Evolutionary conservation across 2,329 filamentous ascomycete genomes (phyloP), one percentile per base, ranked within the genome.

Genomic region (Exophiala oligosperma): DNA sequence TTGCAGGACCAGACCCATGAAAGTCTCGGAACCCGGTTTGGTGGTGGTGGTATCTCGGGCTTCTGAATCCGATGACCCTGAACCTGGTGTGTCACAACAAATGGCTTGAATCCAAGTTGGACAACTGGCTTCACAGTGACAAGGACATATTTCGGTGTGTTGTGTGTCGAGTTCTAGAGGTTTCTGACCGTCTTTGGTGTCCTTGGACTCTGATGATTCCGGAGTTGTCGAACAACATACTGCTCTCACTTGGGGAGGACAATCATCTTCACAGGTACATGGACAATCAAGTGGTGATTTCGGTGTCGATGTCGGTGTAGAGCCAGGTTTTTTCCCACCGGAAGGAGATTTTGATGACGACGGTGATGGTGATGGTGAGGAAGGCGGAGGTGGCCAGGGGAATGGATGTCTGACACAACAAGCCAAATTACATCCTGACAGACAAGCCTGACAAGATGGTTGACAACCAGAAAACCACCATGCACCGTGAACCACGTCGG

Each of bases 1-100:
- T 17, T 51, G 47, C 50, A 41, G 54, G 44, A 35, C n/a, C 2
- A 14, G 38, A 17, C 40, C 43, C 26, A 14, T 17, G 24, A 3
- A 26, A n/a, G 28, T 7, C 46, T 17, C 17, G 17, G 17, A 17
- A 17, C 17, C 17, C 17, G 17, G 17, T 17, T 17, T 17, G 17
- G 17, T 17, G 17, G 17, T 17, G 17, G 17, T 17, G 17, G 17
- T 17, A 17, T 17, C 17, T 17, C 32, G 6, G 9, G 32, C 32
- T 6, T 9, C 32, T 2, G 7, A 6, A 35, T 8, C 32, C 7
- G 2, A 8, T 2, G 32, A 35, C 9, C 32, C 32, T 9, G 54
- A 52, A n/a, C 50, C 58, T 8, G 54, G 54, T 17, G 59, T 57
- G 29, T 38, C 41, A 48, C 59, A 61, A 54, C 59, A 61, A n/a